These are phyloP conservation scores for Raphanus raphanistrum DNA, from an alignment of 345 rosid species.

Conservation along the genomic window DNA sequence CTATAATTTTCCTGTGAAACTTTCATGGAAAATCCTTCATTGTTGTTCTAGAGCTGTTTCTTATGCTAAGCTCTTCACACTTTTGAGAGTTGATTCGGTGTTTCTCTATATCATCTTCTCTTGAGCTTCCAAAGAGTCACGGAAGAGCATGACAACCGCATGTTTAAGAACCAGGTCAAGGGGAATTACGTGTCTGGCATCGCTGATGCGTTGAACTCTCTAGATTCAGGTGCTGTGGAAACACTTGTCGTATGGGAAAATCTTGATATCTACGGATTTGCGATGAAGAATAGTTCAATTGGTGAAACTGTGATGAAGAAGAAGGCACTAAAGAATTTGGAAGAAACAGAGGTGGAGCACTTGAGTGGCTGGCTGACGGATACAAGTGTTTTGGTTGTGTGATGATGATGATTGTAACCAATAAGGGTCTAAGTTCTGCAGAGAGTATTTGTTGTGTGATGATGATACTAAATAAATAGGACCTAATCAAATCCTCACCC, in stretches of 20 bases:
- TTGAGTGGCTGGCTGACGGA: slow-evolving; percentile 44
- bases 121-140: slow-evolving; percentile 11
- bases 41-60: no score
- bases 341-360: slow-evolving; percentile 41
- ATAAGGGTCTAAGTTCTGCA: slow-evolving; percentile 43
- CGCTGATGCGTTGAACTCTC: slow-evolving; percentile 8
- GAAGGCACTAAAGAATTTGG: slow-evolving; percentile 40
- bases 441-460: slow-evolving; percentile 14
- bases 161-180: slow-evolving; percentile 37
- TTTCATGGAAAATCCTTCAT: no score
- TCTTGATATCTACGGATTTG: neutral
- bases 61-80: no score
- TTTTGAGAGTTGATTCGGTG: no score
- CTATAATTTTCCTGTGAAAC: no score
- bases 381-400: slow-evolving; percentile 38
- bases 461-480: neutral
- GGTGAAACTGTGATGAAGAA: slow-evolving; percentile 38
- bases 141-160: slow-evolving; percentile 37
- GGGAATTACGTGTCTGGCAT: slow-evolving; percentile 37
- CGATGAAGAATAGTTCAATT: slow-evolving; percentile 29
- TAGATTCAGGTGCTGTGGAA: no score
- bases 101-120: neutral
- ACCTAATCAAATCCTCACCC: neutral
- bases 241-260: neutral
- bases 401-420: slow-evolving; percentile 37